Conservation (phyloP, 768 basidiomycete species). For the Lactifluus pinguis region DNA sequence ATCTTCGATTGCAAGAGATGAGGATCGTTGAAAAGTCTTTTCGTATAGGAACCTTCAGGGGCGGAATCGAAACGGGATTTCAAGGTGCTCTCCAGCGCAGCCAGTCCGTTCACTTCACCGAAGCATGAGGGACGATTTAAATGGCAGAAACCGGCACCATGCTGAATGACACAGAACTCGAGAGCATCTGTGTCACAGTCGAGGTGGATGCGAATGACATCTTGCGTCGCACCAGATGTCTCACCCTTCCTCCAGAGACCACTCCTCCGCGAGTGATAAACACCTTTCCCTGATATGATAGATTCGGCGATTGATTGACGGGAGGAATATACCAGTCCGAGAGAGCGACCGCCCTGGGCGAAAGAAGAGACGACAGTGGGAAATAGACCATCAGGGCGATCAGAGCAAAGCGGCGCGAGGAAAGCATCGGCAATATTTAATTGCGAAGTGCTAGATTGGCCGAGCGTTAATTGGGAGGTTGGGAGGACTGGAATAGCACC, state of each 20-base stretch:
- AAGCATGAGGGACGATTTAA: constrained; percentile 84
- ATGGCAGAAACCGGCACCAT: constrained; percentile 92
- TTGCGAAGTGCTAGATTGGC: constrained; percentile 41
- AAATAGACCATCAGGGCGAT: constrained; percentile 86
- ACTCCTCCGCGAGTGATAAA: constrained; percentile 94
- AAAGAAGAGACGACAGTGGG: constrained; percentile 82
- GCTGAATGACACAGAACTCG: constrained; percentile 83
- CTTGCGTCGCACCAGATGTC: constrained; percentile 89
- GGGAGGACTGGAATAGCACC: constrained; percentile 66
- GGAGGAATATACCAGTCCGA: constrained; percentile 96
- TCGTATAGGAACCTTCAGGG: constrained; percentile 89
- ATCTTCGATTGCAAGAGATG: constrained; percentile 86
- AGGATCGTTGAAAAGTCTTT: constrained; percentile 72
- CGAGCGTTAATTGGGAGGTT: constrained; percentile 56
- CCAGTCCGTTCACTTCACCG: constrained; percentile 67
- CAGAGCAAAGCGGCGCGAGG: constrained; percentile 71
- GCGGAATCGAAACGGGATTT: constrained; percentile 61
- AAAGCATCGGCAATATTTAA: constrained; percentile 80
- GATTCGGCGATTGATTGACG: constrained; percentile 75
- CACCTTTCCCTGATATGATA: constrained; percentile 80
- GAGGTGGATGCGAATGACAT: constrained; percentile 67
- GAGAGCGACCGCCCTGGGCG: constrained; percentile 55
- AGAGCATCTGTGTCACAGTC: constrained; percentile 94
- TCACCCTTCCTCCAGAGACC: constrained; percentile 97
- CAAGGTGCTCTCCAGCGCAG: constrained; percentile 74